phyloP scores from a whole-genome alignment of 352 stramenopile genomes.

The Globisporangium megalacanthum region DNA sequence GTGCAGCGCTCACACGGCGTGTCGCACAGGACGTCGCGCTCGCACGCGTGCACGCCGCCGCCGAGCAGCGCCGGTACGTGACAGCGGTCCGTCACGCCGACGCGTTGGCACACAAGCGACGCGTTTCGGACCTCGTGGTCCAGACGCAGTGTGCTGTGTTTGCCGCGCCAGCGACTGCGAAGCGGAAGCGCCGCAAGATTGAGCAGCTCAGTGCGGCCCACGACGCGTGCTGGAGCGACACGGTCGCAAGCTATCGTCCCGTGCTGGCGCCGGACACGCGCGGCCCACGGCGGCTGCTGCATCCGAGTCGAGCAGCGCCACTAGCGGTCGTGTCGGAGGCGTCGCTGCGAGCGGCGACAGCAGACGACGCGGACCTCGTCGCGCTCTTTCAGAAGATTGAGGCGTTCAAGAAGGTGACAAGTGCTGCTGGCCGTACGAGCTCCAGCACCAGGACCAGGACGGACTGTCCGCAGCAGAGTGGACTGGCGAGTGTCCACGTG shows the following conservation, averaged over 20 bases:
- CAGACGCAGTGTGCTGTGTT: slow-evolving; percentile 55
- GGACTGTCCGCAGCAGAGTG: not conserved
- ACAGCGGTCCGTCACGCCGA: slow-evolving; percentile 30
- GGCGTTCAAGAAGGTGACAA: slow-evolving; percentile 31
- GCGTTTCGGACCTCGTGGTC: slow-evolving; percentile 51
- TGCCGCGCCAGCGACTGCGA: slow-evolving; percentile 27
- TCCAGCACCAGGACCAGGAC: not conserved
- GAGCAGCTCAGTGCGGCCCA: slow-evolving; percentile 41
- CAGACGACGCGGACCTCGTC: slow-evolving; percentile 21
- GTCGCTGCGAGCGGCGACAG: not conserved
- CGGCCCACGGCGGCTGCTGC: slow-evolving; percentile 6
- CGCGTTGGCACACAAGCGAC: slow-evolving; percentile 51
- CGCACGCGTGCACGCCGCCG: slow-evolving; percentile 23
- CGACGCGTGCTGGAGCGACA: slow-evolving; percentile 22
- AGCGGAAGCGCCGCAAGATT: slow-evolving; percentile 33
- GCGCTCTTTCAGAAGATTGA: slow-evolving; percentile 26
- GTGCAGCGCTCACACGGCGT: slow-evolving; percentile 32
- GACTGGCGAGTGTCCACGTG: not conserved
- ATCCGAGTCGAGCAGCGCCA: not conserved
- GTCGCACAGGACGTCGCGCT: slow-evolving; percentile 32
- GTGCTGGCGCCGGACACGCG: slow-evolving; percentile 12
- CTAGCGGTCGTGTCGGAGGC: not conserved
- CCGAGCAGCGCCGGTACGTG: slow-evolving; percentile 48
- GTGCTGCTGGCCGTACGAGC: not conserved
- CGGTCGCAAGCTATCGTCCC: not conserved